Percentiles rank a stretch among this genome's conserved stretches.
Conservation (phyloP, 345 rosid genomes). For the Salix suchowensis region DNA sequence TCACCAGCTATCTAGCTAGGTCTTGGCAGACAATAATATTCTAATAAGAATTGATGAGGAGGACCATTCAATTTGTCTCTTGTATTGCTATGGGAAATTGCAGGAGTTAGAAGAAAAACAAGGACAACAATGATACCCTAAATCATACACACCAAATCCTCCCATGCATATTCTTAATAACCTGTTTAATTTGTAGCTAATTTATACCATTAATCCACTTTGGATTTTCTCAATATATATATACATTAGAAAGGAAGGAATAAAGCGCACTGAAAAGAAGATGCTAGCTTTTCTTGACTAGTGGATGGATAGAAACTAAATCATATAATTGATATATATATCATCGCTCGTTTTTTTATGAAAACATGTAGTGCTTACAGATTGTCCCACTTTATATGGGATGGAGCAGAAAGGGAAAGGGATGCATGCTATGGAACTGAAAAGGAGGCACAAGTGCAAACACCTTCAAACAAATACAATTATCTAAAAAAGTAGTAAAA, state of each 20-base stretch:
- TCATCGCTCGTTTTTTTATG: not conserved
- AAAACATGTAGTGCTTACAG: not conserved
- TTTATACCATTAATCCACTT: not conserved
- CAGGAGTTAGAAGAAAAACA: not conserved
- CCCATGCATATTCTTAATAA: not conserved
- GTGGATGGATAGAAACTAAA: not conserved
- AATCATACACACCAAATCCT: not conserved
- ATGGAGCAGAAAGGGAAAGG: slow-evolving; percentile 28
- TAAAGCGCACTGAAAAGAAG: no score
- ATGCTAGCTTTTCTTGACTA: no score
- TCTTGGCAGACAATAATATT: slow-evolving; percentile 2
- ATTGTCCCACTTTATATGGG: not conserved
- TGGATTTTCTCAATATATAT: not conserved
- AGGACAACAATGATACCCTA: not conserved
- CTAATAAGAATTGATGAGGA: not conserved
- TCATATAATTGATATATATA: not conserved
- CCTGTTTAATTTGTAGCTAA: not conserved
- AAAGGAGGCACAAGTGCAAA: slow-evolving; percentile 31
- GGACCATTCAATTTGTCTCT: not conserved
- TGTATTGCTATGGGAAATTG: not conserved
- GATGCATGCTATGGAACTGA: slow-evolving; percentile 10
- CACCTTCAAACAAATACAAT: slow-evolving; percentile 59
- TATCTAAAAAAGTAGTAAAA: slow-evolving; percentile 23
- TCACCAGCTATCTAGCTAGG: not conserved
- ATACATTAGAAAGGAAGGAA: no score